Base-by-base conservation (phyloP, 495 filamentous ascomycete genomes). In the Collariella sp. region DNA sequence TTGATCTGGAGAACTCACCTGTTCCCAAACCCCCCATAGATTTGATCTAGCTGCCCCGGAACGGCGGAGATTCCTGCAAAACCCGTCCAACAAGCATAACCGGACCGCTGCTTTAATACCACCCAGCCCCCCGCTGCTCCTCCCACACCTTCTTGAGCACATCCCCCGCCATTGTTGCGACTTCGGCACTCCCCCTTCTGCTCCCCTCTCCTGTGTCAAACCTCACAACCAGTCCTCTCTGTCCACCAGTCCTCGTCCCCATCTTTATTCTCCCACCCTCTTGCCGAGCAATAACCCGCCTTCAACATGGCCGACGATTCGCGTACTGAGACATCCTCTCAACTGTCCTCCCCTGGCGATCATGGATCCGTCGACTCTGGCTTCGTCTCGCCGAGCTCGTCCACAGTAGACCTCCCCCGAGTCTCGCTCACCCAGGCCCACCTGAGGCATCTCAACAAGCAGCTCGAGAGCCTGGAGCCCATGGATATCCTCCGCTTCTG, bases 401-500 rank as follows among this genome's bases (percentile, higher is more conserved):
- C 79, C 49, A 72, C 71, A 7, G 58, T 54, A 50, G 60, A 59
- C 62, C 65, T 68, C 13, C 69, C 69, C 15, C 45, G 59, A 24
- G 79, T 97, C 59, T 83, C 84, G 65, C 91, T 98, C 78, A 90
- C 89, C 44, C 85, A 84, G 70, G 80, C 84, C 38, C 94, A 98
- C 72, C 77, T 97, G 47, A 84, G 85, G 62, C 89, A 90, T 70
- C 73, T 98, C 58, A 98, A 98, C 77, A 75, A 79, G 58, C 88
- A 94, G 65, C 73, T 98, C 56, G 83, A 89, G 62, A 82, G 81
- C 60, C 86, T 96, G 62, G 81, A 88, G 58, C 70, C 76, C 31
- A 59, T 72, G 83, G 91, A 95, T 60, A 85, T 97, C 64, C 78
- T 98, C 52, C 83, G 80, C 74, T 96, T 95, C 89, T 89, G 85